Evolutionary conservation across 192 early-diverging fungal genomes (phyloP), one percentile per base, ranked within the genome.

Genomic region (Coemansia sp.): DNA sequence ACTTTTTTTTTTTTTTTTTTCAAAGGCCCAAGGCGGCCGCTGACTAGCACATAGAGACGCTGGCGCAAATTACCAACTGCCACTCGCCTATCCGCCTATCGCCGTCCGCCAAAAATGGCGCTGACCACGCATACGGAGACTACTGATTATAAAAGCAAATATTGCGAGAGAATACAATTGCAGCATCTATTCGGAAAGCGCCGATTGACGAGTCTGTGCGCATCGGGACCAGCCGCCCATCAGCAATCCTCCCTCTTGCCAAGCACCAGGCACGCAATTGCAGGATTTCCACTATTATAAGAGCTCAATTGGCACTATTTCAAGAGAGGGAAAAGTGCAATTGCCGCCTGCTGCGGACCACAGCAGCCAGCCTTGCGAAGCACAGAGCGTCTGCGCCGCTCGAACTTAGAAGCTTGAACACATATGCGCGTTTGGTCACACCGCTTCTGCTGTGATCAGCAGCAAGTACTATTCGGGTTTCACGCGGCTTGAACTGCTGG

Each of bases 181-280:
- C 47, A 51, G 47, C 24, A 51, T 12, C 7, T 27, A 51, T 27
- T 51, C 47, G 47, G 47, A 51, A 51, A 51, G 47, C 24, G 47
- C 24, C 47, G 47, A 51, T 51, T 51, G 47, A 51, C 27, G 24
- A 51, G 47, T 51, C 47, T 51, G 46, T 47, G 47, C 47, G 12
- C 47, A 51, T 51, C 47, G 47, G 47, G 47, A 51, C 47, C 47
- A 51, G 47, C 47, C 47, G 47, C 27, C 47, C 15, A 25, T 27
- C 47, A 27, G 47, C 47, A 51, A 51, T 51, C 47, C 47, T 51
- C 47, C 47, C 47, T 51, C 47, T 51, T 25, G 47, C 47, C 47
- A 51, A 51, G n/a, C 47, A 25, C 47, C 22, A 24, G 22, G 22
- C 15, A 14, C n/a, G 24, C 47, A 51, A 24, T 51, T 47, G 19